Percentiles rank a stretch among this genome's conserved stretches.
These are phyloP conservation scores for Mycena metata DNA, from an alignment of 768 basidiomycete species.

Conservation along the genomic window DNA sequence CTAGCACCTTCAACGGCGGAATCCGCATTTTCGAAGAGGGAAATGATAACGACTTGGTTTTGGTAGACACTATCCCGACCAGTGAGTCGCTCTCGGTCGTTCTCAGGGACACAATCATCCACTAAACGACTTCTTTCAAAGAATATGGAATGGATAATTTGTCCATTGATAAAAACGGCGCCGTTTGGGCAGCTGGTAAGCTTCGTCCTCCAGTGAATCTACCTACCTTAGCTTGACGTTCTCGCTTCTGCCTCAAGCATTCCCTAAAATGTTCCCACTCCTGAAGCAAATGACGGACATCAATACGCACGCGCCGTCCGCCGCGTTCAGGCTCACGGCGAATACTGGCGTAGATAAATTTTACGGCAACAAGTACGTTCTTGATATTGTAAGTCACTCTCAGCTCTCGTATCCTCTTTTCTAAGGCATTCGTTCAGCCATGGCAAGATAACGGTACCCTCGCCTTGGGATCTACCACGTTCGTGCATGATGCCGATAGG, in stretches of 20 bases:
- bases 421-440: slow-evolving; percentile 23
- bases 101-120: slow-evolving; percentile 20
- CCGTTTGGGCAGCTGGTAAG: slow-evolving; percentile 25
- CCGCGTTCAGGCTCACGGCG: slow-evolving; percentile 21
- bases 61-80: slow-evolving; percentile 25
- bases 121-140: slow-evolving; percentile 19
- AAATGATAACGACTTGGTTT: slow-evolving; percentile 23
- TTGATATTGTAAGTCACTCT: slow-evolving; percentile 22
- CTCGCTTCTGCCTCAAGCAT: slow-evolving; percentile 22
- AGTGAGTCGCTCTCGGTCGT: slow-evolving; percentile 18
- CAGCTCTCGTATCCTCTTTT: slow-evolving; percentile 15
- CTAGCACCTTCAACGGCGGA: slow-evolving; percentile 24
- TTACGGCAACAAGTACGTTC: slow-evolving; percentile 24
- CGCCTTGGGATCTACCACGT: slow-evolving; percentile 24
- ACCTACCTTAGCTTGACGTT: slow-evolving; percentile 21
- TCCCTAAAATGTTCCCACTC: slow-evolving; percentile 22
- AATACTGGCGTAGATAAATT: slow-evolving; percentile 19
- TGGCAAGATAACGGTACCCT: slow-evolving; percentile 25
- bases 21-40: slow-evolving; percentile 26
- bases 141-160: slow-evolving; percentile 25
- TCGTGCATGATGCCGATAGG: slow-evolving; percentile 26
- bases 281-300: slow-evolving; percentile 24
- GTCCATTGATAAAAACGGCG: slow-evolving; percentile 23
- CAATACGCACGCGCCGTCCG: slow-evolving; percentile 20
- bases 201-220: slow-evolving; percentile 20